Base-by-base conservation (phyloP, 179 eudicot genomes). In the Patellifolia procumbens region DNA sequence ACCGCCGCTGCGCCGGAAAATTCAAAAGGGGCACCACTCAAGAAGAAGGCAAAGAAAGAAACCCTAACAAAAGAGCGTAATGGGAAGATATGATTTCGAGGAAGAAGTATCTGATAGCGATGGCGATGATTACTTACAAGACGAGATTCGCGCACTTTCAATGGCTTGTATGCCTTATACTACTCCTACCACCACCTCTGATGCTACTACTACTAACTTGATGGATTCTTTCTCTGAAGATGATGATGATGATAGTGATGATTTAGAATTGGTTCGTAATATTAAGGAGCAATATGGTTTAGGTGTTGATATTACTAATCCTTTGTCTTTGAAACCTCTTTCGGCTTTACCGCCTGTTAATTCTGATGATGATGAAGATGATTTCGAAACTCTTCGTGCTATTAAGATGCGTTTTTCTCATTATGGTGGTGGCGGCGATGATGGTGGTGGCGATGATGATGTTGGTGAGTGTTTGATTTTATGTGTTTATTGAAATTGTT, bases 321-420 rank as follows among this genome's bases (percentile, higher is more conserved):
- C 89, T 4, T 42, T 85, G 45, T 65, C 73, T 19, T 51, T 84
- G 75, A 86, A 87, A 45, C 94, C 97, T 12, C 70, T 89, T 32
- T 71, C 69, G 6, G 68, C 82, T 31, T 81, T 86, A n/a, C 89
- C 87, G 2, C 90, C 90, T 12, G 75, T 67, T 34, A 26, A 26
- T 35, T 83, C 85, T 2, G 97, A 89, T 62, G 84, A 73, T 35
- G 98, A 91, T 16, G 93, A 93, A 7, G 94, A 91, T 51, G 98
- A 92, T 86, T 89, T 86, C 20, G 97, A 88, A 72, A 85, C 86
- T 48, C 85, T 89, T 12, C 88, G 90, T n/a, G 87, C 90, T 29
- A 92, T 92, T 65, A 85, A 86, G 78, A 74, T 76, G 68, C 91
- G 97, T 2, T 92, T 92, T 56, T 76, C 84, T 0, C 83, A 86